These are phyloP conservation scores for Mycena citricolor DNA, from an alignment of 1,284 basidiomycete genomes.

Conservation along the genomic window DNA sequence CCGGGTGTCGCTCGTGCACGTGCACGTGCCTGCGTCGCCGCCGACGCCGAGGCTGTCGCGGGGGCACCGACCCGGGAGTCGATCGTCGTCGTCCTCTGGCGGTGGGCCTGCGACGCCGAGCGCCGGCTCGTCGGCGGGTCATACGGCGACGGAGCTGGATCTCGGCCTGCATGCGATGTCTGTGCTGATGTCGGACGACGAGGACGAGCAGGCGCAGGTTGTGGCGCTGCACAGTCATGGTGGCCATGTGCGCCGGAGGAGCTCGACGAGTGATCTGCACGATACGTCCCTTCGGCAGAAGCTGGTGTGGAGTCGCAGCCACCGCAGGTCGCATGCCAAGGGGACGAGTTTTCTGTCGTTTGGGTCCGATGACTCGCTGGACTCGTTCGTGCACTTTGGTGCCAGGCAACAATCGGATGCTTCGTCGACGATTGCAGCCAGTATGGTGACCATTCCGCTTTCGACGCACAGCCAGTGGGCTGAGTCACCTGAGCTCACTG, in stretches of 20 bases:
- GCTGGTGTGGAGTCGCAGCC: no score
- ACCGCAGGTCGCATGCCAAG: background rate
- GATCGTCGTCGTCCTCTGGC: conserved; percentile 6
- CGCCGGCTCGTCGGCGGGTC: background rate
- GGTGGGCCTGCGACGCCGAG: conserved; percentile 14
- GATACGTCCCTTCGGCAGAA: no score
- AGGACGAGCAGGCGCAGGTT: background rate
- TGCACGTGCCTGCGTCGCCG: conserved; percentile 4
- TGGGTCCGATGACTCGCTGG: conserved; percentile 11
- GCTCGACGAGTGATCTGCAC: background rate
- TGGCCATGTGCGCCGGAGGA: conserved; percentile 5
- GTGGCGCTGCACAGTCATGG: conserved; percentile 7
- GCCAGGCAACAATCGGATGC: no score
- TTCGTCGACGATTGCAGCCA: no score
- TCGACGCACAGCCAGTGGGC: no score
- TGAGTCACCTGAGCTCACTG: no score
- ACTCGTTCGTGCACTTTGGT: no score
- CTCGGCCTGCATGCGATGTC: no score
- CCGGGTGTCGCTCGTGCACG: conserved; percentile 11
- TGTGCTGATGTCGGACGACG: conserved; percentile 1
- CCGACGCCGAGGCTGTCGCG: conserved; percentile 12
- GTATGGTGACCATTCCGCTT: no score
- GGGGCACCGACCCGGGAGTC: conserved; percentile 8
- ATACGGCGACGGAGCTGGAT: no score
- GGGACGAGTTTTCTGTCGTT: conserved; percentile 12